These are phyloP conservation scores for Aspergillus flavus DNA, from an alignment of 2,329 filamentous ascomycete genomes.

Conservation along the genomic window DNA sequence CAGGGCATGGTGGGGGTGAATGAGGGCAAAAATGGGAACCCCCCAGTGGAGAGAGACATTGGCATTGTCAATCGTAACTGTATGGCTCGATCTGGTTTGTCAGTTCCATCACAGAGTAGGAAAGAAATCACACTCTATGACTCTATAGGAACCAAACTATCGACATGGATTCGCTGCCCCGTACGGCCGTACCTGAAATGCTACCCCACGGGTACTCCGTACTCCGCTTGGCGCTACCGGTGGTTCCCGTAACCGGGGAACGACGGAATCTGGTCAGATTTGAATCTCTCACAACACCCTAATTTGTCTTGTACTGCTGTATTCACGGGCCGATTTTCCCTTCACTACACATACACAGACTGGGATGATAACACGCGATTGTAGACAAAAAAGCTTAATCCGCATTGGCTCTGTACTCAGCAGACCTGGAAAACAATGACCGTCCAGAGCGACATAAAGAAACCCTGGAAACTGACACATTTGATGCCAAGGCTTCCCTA, in stretches of 20 bases:
- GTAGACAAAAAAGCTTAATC: background rate
- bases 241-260: background rate
- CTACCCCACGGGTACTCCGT: constrained; percentile 3
- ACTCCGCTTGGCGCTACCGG: background rate
- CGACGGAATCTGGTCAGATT: background rate
- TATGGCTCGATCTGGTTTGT: background rate
- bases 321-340: background rate
- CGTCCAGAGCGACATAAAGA: background rate
- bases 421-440: background rate
- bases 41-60: background rate
- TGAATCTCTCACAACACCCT: background rate
- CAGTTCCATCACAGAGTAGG: background rate
- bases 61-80: background rate
- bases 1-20: background rate
- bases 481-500: background rate
- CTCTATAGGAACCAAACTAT: background rate
- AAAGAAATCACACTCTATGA: background rate
- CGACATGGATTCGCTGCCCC: background rate
- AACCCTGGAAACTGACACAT: background rate
- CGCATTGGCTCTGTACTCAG: background rate
- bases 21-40: background rate
- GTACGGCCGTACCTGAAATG: background rate
- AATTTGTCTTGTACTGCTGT: too few species aligned
- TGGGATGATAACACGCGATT: background rate
- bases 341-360: background rate